A percentile compares a stretch with the other conserved stretches of the same genome.
Evolutionary conservation across 345 rosid species (phyloP).

Genomic region (Citrus trifoliata): DNA sequence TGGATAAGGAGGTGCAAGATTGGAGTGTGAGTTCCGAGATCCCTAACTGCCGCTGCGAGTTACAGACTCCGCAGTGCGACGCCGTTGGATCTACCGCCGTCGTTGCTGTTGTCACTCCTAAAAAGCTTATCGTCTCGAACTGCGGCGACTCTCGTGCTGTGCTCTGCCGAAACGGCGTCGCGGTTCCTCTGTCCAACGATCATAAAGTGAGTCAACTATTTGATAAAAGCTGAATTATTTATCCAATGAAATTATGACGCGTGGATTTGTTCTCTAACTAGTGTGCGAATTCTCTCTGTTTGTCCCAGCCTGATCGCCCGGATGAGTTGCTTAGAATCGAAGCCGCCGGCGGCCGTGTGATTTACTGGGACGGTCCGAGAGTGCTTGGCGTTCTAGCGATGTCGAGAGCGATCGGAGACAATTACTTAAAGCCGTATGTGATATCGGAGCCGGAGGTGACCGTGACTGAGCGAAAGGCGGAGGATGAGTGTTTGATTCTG

Average conservation of each 20-base stretch:
- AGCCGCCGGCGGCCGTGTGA: conserved; percentile 77
- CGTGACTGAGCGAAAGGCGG: conserved; percentile 39
- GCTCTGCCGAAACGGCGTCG: conserved; percentile 72
- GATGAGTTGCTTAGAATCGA: conserved; percentile 74
- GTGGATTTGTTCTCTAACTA: not conserved
- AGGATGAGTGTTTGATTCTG: conserved; percentile 61
- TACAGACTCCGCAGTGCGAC: conserved; percentile 75
- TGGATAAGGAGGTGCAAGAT: conserved; percentile 63
- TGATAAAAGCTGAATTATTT: too few species aligned
- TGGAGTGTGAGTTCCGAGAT: conserved; percentile 18
- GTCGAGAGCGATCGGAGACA: conserved; percentile 75
- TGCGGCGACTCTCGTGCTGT: conserved; percentile 93
- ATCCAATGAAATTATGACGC: not conserved
- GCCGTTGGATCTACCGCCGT: conserved; percentile 93
- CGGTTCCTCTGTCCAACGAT: conserved; percentile 70
- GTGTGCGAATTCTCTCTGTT: not conserved
- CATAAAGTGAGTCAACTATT: conserved; percentile 52
- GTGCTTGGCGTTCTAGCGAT: conserved; percentile 74
- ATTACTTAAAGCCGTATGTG: conserved; percentile 64
- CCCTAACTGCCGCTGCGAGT: conserved; percentile 60
- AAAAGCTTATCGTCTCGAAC: conserved; percentile 66
- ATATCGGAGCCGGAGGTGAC: conserved; percentile 69
- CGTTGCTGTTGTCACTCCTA: conserved; percentile 61
- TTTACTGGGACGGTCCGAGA: conserved; percentile 78
- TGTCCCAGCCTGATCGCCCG: conserved; percentile 79